Conservation (phyloP, 441 rosid species). For the Flueggea neowawraea region DNA sequence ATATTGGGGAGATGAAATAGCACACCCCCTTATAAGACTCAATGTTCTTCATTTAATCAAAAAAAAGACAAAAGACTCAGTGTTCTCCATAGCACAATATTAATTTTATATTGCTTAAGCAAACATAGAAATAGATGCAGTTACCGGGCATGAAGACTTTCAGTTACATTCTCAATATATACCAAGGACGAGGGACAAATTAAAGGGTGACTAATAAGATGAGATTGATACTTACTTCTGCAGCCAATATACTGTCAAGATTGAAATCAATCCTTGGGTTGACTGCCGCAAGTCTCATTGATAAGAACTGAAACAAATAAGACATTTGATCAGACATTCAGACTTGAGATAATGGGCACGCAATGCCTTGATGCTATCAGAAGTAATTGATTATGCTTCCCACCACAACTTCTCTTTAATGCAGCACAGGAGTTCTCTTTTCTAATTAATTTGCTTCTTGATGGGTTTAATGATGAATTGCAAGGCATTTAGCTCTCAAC, state of each 20-base stretch:
- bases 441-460: background rate
- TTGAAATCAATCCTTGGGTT: slow-evolving; percentile 82
- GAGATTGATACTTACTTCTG: slow-evolving; percentile 62
- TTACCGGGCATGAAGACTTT: no score
- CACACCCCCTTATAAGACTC: no score
- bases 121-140: no score
- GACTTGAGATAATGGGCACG: slow-evolving; percentile 9
- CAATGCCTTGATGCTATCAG: background rate
- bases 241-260: slow-evolving; percentile 58
- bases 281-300: slow-evolving; percentile 93
- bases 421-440: background rate
- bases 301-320: slow-evolving; percentile 63
- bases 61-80: no score
- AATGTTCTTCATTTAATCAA: no score
- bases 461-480: background rate
- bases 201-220: background rate
- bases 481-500: background rate
- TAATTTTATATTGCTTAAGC: no score
- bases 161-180: no score
- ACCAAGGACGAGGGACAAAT: no score
- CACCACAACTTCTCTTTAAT: no score
- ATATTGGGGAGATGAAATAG: no score
- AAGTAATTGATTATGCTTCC: background rate
- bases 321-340: slow-evolving; percentile 9
- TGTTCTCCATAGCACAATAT: no score